Evolutionary conservation across 495 filamentous ascomycete genomes (phyloP).

Genomic region (Tuber borchii): DNA sequence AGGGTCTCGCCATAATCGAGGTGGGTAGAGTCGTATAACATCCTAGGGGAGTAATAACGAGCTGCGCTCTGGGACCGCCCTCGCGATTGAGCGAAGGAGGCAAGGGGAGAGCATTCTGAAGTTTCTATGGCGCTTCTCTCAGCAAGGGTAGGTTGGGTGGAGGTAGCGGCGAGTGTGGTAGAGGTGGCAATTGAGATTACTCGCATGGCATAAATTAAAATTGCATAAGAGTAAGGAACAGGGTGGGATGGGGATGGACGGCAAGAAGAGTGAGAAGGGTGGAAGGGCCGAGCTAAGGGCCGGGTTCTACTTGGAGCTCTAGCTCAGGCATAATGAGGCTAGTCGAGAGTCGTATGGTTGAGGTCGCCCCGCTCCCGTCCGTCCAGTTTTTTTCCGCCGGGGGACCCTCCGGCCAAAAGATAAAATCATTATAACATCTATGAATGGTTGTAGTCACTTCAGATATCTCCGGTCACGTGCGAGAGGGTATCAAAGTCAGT

Average conservation of each 20-base stretch:
- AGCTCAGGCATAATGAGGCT: constrained; percentile 25
- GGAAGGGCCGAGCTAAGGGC: constrained; percentile 4
- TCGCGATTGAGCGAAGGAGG: constrained; percentile 32
- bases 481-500: too few species aligned
- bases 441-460: not conserved
- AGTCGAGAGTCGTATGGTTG: constrained; percentile 21
- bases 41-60: constrained; percentile 7
- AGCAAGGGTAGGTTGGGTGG: constrained; percentile 6
- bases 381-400: not conserved
- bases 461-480: not conserved
- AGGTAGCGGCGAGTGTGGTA: not conserved
- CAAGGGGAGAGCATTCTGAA: constrained; percentile 28
- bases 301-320: constrained; percentile 4
- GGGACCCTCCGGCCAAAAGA: not conserved
- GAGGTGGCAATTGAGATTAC: not conserved
- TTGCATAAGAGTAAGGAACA: not conserved
- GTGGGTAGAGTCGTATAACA: not conserved
- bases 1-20: constrained; percentile 10
- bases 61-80: constrained; percentile 10
- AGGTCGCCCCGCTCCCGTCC: not conserved
- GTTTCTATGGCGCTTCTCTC: not conserved
- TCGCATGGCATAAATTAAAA: not conserved
- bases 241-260: not conserved
- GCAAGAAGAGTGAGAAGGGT: not conserved
- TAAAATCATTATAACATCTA: not conserved